Base-by-base conservation (phyloP, 1,139 yeast genomes). In the Kodamaea ohmeri region DNA sequence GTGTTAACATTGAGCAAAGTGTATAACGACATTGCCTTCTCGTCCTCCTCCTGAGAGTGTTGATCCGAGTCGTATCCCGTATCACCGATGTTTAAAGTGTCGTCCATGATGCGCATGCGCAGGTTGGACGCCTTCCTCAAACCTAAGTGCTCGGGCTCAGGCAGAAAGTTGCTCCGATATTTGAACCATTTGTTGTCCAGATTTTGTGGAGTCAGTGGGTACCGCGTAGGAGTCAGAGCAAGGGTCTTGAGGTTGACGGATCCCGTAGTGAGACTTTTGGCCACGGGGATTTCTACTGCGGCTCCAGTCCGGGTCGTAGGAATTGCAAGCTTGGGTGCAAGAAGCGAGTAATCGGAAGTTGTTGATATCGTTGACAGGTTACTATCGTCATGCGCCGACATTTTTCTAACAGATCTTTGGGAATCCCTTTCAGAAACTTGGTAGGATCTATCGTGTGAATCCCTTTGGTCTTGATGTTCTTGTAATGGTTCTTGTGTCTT, bases 281-380 rank as follows among this genome's bases (percentile, higher is more conserved):
- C 55, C 1, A 76, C 71, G 1, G 86, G 83, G 16, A 85, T 84
- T 52, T 85, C 94, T 4, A 85, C 76, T 0, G 92, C 76, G 49
- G 81, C 94, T 2, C 95, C 95, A 24, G 78, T 75, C 42, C 89
- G 62, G 0, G 94, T 83, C 0, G 95, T 85, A 0, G 95, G 92
- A 28, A 86, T 86, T 0, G 95, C 86, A 82, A 86, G 78, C 50
- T 73, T 74, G 1, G 90, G 92, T 0, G 90, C 83, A 2, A 83
- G 85, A 6, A 80, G 74, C 8, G 22, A 20, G 22, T 20, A 20
- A 20, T 20, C 9, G 2, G 83, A 80, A 38, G 51, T 14, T n/a
- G 7, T 8, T 12, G 27, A 13, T 20, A 6, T 20, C 9, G 22
- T 20, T 20, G 22, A 20, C n/a, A n/a, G n/a, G n/a, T n/a, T n/a